These are phyloP conservation scores for Ochetophila trinervis DNA, from an alignment of 306 rosid genomes.

Conservation along the genomic window DNA sequence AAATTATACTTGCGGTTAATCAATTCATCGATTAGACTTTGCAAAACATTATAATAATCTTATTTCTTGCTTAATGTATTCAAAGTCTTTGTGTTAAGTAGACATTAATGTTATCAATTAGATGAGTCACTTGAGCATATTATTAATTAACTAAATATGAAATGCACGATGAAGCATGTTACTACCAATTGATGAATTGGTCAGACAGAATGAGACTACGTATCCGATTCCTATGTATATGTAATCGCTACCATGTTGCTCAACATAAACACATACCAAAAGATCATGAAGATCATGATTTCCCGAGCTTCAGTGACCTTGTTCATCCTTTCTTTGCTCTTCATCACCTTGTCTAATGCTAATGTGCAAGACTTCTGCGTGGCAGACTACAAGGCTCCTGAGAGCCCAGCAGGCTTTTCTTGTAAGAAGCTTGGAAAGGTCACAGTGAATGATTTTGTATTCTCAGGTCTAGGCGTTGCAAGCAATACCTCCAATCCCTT, in stretches of 20 bases:
- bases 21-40: background rate
- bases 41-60: too few species aligned
- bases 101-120: too few species aligned
- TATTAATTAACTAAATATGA: background rate
- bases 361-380: slow-evolving; percentile 71
- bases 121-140: too few species aligned
- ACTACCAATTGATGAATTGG: slow-evolving; percentile 11
- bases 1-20: background rate
- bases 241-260: slow-evolving; percentile 18
- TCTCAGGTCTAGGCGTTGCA: slow-evolving; percentile 40
- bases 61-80: slow-evolving; percentile 3
- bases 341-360: slow-evolving; percentile 42
- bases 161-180: slow-evolving; percentile 18
- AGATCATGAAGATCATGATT: slow-evolving; percentile 22
- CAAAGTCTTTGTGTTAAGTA: background rate
- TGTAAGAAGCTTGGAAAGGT: slow-evolving; percentile 55
- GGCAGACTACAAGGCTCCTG: slow-evolving; percentile 42
- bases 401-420: slow-evolving; percentile 58
- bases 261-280: background rate
- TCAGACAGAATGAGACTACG: slow-evolving; percentile 5
- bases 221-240: slow-evolving; percentile 4
- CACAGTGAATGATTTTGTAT: slow-evolving; percentile 48
- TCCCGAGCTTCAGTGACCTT: slow-evolving; percentile 24
- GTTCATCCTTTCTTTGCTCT: slow-evolving; percentile 31
- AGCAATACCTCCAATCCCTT: slow-evolving; percentile 66